phyloP scores from a whole-genome alignment of 2,329 filamentous ascomycete genomes.

The Meredithiella fracta region DNA sequence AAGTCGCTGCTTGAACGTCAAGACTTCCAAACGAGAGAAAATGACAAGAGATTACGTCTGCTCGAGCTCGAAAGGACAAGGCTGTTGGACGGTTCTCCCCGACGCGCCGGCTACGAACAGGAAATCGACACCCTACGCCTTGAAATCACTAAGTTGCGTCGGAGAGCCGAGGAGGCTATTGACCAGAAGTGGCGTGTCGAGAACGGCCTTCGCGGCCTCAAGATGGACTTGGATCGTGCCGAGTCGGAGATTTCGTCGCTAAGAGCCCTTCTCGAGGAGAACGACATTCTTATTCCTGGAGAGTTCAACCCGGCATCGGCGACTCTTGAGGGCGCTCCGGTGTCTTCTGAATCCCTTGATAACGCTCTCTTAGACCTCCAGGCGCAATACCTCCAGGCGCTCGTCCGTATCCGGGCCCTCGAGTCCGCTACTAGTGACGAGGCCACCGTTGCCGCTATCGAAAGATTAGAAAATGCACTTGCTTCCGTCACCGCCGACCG shows the following conservation, averaged over 20 bases:
- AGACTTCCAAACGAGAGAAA: conserved; percentile 67
- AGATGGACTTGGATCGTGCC: conserved; percentile 92
- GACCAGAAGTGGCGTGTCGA: conserved; percentile 95
- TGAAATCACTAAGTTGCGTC: conserved; percentile 70
- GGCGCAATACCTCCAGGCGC: conserved; percentile 48
- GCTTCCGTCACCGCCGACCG: conserved; percentile 54
- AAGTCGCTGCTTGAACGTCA: conserved; percentile 75
- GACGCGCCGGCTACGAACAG: conserved; percentile 63
- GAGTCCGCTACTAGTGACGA: conserved; percentile 39
- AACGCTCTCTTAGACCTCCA: conserved; percentile 61
- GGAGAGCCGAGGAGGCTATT: conserved; percentile 79
- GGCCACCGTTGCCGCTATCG: conserved; percentile 45
- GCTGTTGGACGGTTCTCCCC: conserved; percentile 50
- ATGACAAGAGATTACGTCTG: conserved; percentile 60
- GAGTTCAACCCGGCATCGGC: conserved; percentile 31
- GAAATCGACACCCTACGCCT: conserved; percentile 66
- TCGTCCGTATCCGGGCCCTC: conserved; percentile 49
- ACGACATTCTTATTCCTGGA: conserved; percentile 61
- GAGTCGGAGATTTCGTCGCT: conserved; percentile 85
- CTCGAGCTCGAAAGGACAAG: conserved; percentile 66
- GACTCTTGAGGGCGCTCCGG: conserved; percentile 18
- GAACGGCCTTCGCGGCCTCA: conserved; percentile 71
- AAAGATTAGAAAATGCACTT: conserved; percentile 51
- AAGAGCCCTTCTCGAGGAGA: conserved; percentile 59
- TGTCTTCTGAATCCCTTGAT: conserved; percentile 56